Conservation (phyloP, 305 asterid species). For the Plantago coronopus region DNA sequence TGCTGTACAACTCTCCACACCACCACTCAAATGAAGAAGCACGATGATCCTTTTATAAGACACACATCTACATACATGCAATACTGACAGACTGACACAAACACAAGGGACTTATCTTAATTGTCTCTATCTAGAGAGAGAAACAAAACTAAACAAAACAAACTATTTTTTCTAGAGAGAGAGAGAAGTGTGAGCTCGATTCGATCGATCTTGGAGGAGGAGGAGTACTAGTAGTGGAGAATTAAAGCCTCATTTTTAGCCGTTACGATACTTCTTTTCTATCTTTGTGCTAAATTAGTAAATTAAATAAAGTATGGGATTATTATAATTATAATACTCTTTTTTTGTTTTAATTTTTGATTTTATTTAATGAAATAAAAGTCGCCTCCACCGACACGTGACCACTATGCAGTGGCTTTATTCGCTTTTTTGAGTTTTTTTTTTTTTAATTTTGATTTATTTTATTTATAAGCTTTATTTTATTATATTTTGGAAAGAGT, state of each 20-base stretch:
- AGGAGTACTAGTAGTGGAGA: background rate
- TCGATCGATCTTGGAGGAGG: background rate
- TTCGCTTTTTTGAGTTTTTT: background rate
- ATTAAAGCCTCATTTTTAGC: constrained; percentile 8
- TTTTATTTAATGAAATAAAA: background rate
- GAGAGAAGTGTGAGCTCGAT: background rate
- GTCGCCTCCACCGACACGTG: constrained; percentile 9
- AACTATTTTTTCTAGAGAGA: constrained; percentile 1
- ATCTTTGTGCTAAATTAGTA: no score
- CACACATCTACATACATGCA: no score
- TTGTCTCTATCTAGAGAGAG: no score
- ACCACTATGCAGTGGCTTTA: background rate
- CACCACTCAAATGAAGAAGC: no score
- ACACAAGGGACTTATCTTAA: no score
- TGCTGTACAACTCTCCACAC: no score
- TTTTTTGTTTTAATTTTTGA: background rate
- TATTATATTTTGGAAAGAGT: no score
- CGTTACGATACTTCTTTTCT: background rate
- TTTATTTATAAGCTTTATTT: no score
- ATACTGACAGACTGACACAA: no score
- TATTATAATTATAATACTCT: background rate
- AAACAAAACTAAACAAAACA: no score
- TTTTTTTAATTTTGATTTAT: background rate
- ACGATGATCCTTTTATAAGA: no score
- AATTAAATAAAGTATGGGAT: background rate